A percentile compares a stretch with the other conserved stretches of the same genome.
Evolutionary conservation across 768 basidiomycete species (phyloP).

Genomic region (Panaeolus papilionaceus): DNA sequence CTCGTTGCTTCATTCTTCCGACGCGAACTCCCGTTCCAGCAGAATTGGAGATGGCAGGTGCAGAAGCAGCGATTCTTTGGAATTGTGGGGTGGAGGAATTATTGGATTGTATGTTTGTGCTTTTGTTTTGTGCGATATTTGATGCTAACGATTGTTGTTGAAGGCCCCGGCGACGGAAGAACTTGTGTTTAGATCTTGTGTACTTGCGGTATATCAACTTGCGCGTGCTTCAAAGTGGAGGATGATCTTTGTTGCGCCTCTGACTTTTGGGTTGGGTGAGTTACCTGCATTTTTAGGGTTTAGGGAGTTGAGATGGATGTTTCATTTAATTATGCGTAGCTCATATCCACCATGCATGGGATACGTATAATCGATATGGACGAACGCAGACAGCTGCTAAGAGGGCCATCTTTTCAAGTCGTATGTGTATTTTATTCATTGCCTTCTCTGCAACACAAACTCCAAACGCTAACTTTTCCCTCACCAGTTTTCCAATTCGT

Average conservation of each 20-base stretch:
- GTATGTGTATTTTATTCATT: slow-evolving; percentile 46
- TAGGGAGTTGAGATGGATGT: not conserved
- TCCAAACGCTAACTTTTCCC: not conserved
- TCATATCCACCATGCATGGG: slow-evolving; percentile 93
- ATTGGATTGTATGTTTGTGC: slow-evolving; percentile 44
- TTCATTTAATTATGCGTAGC: slow-evolving; percentile 50
- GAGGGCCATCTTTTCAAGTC: slow-evolving; percentile 58
- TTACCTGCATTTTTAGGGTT: slow-evolving; percentile 6
- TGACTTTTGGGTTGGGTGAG: slow-evolving; percentile 89
- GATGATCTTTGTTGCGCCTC: slow-evolving; percentile 82
- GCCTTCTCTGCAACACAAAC: not conserved
- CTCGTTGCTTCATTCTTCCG: slow-evolving; percentile 62
- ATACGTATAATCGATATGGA: slow-evolving; percentile 79
- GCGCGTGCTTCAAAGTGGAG: slow-evolving; percentile 56
- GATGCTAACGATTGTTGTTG: not conserved
- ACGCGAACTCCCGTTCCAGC: slow-evolving; percentile 60
- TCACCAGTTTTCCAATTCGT: slow-evolving; percentile 81
- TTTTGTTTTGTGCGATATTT: not conserved
- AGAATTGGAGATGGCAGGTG: slow-evolving; percentile 48
- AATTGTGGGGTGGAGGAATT: slow-evolving; percentile 76
- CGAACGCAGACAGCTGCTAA: slow-evolving; percentile 67
- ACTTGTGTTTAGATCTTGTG: slow-evolving; percentile 86
- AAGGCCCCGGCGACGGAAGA: slow-evolving; percentile 95
- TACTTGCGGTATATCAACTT: slow-evolving; percentile 76
- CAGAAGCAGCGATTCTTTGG: slow-evolving; percentile 48